Percentiles rank a stretch among this genome's conserved stretches.
These are phyloP conservation scores for Edaphochlamys debaryana DNA, from an alignment of 139 green algal genomes.

Conservation along the genomic window DNA sequence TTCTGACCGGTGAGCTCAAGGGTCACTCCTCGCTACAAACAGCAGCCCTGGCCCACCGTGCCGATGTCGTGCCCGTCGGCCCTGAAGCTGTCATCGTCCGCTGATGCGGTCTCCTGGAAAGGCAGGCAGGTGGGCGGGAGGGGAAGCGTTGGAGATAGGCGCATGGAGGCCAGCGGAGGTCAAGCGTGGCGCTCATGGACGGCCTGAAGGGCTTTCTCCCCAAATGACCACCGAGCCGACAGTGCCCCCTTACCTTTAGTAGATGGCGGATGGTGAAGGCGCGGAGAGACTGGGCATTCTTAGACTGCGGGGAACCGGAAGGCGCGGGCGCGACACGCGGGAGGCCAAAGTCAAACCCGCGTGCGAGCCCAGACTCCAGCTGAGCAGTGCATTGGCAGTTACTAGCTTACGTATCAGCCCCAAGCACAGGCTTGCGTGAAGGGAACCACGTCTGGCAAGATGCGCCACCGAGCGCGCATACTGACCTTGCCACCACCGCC, in stretches of 20 bases:
- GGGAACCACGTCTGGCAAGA: too few species aligned
- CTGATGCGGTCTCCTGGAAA: background rate
- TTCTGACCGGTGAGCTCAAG: background rate
- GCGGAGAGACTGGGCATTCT: background rate
- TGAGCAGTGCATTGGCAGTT: background rate
- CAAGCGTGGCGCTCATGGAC: too few species aligned
- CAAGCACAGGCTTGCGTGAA: too few species aligned
- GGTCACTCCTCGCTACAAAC: background rate
- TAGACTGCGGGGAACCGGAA: background rate
- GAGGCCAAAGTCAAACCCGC: too few species aligned
- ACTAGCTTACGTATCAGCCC: too few species aligned
- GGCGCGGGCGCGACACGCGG: background rate
- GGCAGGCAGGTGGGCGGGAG: background rate
- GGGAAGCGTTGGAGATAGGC: background rate
- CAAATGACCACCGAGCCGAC: too few species aligned
- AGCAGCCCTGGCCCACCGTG: background rate
- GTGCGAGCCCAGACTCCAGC: background rate
- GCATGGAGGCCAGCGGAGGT: background rate
- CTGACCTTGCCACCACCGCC: slow-evolving; percentile 11
- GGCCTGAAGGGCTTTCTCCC: too few species aligned
- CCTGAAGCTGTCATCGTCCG: background rate
- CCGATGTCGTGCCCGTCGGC: slow-evolving; percentile 13
- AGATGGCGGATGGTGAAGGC: slow-evolving; percentile 6
- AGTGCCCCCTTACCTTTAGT: background rate
- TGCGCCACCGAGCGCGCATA: too few species aligned